Evolutionary conservation across 2,329 filamentous ascomycete genomes (phyloP).

Genomic region (Leptographium flavum): DNA sequence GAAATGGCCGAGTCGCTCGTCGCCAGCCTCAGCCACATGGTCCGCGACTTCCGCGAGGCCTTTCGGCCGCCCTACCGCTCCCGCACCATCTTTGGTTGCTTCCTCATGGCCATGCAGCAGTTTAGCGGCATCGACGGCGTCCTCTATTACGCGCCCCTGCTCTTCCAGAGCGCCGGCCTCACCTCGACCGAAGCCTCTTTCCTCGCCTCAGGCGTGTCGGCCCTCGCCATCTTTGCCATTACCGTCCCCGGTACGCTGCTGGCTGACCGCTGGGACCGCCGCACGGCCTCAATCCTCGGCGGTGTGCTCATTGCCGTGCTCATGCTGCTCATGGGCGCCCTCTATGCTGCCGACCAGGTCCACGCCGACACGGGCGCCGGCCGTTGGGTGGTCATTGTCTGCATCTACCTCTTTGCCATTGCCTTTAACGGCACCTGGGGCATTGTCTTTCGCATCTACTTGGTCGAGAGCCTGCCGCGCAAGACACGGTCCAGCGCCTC

Average conservation of each 20-base stretch:
- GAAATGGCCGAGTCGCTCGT: constrained; percentile 16
- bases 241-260: constrained; percentile 39
- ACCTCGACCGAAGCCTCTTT: constrained; percentile 35
- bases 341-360: constrained; percentile 31
- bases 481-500: constrained; percentile 39
- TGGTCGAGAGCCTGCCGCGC: constrained; percentile 41
- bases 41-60: constrained; percentile 18
- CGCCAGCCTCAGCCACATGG: constrained; percentile 16
- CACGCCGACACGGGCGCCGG: constrained; percentile 22
- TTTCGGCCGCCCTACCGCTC: constrained; percentile 24
- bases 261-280: constrained; percentile 41
- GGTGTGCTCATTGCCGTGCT: constrained; percentile 33
- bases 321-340: constrained; percentile 37
- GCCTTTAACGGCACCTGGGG: constrained; percentile 35
- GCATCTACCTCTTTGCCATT: constrained; percentile 34
- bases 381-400: constrained; percentile 35
- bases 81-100: constrained; percentile 37
- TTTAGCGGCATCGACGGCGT: constrained; percentile 46
- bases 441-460: constrained; percentile 36
- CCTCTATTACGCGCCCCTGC: constrained; percentile 44
- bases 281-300: constrained; percentile 35
- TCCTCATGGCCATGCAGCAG: constrained; percentile 45
- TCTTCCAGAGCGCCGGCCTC: constrained; percentile 46
- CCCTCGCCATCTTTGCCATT: constrained; percentile 37
- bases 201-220: constrained; percentile 44